Evolutionary conservation across 2,329 filamentous ascomycete species (phyloP).

Genomic region (Myriosclerotinia scirpicola): DNA sequence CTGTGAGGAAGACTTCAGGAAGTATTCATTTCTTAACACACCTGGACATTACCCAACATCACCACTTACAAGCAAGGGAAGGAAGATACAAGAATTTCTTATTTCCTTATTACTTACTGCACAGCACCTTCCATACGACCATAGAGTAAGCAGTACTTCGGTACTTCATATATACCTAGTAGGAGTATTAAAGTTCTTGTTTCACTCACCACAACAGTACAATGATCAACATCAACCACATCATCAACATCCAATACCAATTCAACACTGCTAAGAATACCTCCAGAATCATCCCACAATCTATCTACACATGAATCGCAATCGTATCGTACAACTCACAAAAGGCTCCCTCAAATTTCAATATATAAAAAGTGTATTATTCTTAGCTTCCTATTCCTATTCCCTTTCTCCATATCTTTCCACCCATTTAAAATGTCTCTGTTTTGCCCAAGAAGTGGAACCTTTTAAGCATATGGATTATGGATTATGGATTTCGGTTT

Average conservation of each 20-base stretch:
- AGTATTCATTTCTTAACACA: no score
- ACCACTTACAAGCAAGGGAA: background rate
- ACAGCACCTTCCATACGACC: background rate
- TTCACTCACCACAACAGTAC: background rate
- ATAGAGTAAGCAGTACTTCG: no score
- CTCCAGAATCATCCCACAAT: background rate
- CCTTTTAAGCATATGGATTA: slow-evolving; percentile 7
- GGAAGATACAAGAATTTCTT: background rate
- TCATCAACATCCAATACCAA: background rate
- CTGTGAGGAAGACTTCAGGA: no score
- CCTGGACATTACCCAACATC: background rate
- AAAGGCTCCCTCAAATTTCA: no score
- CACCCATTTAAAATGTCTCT: slow-evolving; percentile 12
- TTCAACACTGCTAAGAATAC: background rate
- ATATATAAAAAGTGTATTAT: background rate
- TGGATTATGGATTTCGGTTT: no score
- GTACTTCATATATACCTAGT: background rate
- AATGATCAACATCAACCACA: slow-evolving; percentile 8
- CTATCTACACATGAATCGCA: background rate
- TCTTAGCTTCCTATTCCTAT: background rate
- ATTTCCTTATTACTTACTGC: background rate
- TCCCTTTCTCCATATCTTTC: slow-evolving; percentile 14
- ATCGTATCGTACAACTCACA: background rate
- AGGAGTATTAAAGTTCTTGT: background rate
- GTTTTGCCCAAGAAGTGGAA: slow-evolving; percentile 13